These are phyloP conservation scores for Termitomyces sp. DNA, from an alignment of 768 basidiomycete genomes.

Conservation along the genomic window DNA sequence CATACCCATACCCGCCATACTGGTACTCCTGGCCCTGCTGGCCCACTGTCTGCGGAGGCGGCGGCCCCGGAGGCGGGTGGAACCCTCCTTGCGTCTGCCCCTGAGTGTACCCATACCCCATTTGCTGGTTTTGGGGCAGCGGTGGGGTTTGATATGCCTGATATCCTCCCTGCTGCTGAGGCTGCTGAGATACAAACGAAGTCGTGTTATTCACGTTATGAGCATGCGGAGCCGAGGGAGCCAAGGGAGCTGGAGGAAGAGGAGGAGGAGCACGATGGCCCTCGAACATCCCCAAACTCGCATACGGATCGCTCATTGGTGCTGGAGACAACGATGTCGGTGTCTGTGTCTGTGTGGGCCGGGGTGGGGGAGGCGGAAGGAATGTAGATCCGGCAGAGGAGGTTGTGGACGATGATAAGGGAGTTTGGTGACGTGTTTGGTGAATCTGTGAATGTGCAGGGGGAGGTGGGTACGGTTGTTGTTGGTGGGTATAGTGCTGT, in stretches of 20 bases:
- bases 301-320: constrained; percentile 29
- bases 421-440: constrained; percentile 11
- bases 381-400: background rate
- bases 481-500: constrained; percentile 8
- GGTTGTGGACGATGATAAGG: constrained; percentile 17
- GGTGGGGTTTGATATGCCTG: background rate
- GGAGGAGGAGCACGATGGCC: constrained; percentile 1
- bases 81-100: background rate
- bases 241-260: background rate
- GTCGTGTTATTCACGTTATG: background rate
- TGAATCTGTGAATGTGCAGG: background rate
- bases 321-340: background rate
- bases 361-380: constrained; percentile 5
- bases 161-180: constrained; percentile 4
- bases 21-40: background rate
- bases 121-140: background rate
- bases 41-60: background rate
- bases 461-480: background rate
- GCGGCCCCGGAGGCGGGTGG: background rate
- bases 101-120: background rate
- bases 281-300: constrained; percentile 30
- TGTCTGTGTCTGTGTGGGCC: constrained; percentile 20
- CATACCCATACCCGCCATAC: background rate
- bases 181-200: background rate
- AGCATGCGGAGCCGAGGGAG: background rate